Evolutionary conservation across 2,329 filamentous ascomycete genomes (phyloP), one percentile per base, ranked within the genome.

Genomic region (Fusarium buharicum): DNA sequence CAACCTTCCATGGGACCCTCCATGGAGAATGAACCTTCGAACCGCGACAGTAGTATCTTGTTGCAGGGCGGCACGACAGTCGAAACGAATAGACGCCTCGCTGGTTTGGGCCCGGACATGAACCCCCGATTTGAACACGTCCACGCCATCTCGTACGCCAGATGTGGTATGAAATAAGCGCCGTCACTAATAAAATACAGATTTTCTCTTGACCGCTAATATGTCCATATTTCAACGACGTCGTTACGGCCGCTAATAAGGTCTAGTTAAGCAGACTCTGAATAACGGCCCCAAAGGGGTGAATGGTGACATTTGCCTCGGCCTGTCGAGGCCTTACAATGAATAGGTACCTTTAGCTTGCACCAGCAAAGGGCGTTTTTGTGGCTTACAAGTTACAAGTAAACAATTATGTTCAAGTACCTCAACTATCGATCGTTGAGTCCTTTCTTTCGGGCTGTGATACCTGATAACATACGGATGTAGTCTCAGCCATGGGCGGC

Each of bases 401-500:
- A 28, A 2, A 22, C 33, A 30, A 20, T 22, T 34, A 27, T 31
- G 30, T 16, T 47, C 16, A 24, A 36, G 17, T 14, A 17, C 17
- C 36, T 37, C 17, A 20, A 37, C 17, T 37, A 10, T 37, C 17
- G 30, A 33, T 33, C 2, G 16, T 28, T 33, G n/a, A 27, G 31
- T 14, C 10, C 27, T 28, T 24, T 49, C 8, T 24, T 24, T 30
- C 22, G 38, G 41, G 37, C 33, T 43, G 22, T 24, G 22, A 24
- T 24, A 24, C 6, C 20, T 49, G 54, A 38, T 41, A 46, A n/a
- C 44, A 27, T 34, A 36, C 34, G 30, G 17, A 33, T 16, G 48
- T 33, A 49, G 43, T 57, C 34, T 45, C 61, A 53, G 61, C 52
- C 39, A 51, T 22, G 28, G 60, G 34, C 37, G 33, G 54, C 37